Conservation (phyloP, 305 asterid genomes). For the Solanum aculeatissimum region DNA sequence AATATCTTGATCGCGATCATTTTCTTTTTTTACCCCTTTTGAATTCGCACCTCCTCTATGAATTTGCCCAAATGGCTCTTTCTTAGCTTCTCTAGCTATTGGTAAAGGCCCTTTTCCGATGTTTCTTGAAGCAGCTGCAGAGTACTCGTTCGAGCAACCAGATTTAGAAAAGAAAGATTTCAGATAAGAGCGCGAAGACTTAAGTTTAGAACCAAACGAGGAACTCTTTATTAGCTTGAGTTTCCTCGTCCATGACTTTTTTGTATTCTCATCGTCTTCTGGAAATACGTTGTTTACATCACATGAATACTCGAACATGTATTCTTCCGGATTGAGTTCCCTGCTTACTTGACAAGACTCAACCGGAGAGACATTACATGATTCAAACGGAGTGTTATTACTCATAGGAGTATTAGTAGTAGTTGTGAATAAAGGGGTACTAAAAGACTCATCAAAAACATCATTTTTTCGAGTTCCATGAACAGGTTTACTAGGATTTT, state of each 20-base stretch:
- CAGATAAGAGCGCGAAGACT: conserved; percentile 45
- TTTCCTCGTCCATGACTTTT: conserved; percentile 34
- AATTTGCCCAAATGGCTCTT: conserved; percentile 47
- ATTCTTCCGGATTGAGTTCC: conserved; percentile 42
- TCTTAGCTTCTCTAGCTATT: conserved; percentile 8
- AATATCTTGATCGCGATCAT: background rate
- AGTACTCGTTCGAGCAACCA: conserved; percentile 35
- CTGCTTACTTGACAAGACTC: conserved; percentile 60
- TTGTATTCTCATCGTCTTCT: conserved; percentile 1
- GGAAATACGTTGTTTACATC: background rate
- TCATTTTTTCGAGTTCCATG: background rate
- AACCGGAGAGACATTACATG: conserved; percentile 56
- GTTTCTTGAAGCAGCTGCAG: conserved; percentile 11
- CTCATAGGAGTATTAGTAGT: conserved; percentile 11
- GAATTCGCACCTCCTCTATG: conserved; percentile 3
- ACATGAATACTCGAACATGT: conserved; percentile 18
- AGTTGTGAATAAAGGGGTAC: conserved; percentile 54
- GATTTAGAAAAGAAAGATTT: conserved; percentile 56
- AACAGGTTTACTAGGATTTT: conserved; percentile 4
- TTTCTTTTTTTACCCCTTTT: conserved; percentile 9
- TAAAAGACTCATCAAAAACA: conserved; percentile 21
- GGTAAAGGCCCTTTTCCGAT: conserved; percentile 7
- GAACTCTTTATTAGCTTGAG: conserved; percentile 35
- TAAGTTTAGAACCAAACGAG: conserved; percentile 35
- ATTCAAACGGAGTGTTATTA: conserved; percentile 52